These are phyloP conservation scores for Rutstroemia sp. DNA, from an alignment of 2,329 filamentous ascomycete species.

Conservation along the genomic window DNA sequence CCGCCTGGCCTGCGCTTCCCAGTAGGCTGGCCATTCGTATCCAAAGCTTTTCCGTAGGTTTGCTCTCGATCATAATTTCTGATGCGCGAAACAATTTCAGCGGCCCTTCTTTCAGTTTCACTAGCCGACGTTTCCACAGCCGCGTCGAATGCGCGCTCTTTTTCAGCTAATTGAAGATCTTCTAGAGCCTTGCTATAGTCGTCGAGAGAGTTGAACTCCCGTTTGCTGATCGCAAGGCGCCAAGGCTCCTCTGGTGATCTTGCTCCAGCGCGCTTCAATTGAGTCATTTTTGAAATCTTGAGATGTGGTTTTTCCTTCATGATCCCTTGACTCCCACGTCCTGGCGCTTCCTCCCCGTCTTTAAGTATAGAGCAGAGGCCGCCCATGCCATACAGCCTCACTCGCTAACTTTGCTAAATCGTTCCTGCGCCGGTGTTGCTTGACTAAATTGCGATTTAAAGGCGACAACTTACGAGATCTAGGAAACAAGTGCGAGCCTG, in stretches of 20 bases:
- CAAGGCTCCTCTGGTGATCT: constrained; percentile 13
- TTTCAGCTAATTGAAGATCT: constrained; percentile 21
- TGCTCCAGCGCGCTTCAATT: constrained; percentile 10
- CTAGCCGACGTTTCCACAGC: constrained; percentile 17
- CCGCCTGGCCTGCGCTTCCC: constrained; percentile 34
- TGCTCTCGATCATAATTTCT: constrained; percentile 24
- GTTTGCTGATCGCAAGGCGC: constrained; percentile 11
- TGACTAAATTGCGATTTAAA: neutral
- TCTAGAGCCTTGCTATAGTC: constrained; percentile 19
- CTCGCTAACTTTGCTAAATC: neutral
- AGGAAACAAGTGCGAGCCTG: neutral
- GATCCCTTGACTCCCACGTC: constrained; percentile 17
- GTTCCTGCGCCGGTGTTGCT: neutral
- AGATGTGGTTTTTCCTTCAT: constrained; percentile 10
- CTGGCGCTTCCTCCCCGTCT: constrained; percentile 23
- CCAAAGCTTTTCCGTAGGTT: constrained; percentile 19
- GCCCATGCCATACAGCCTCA: constrained; percentile 21
- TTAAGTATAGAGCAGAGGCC: constrained; percentile 24
- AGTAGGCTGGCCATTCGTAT: constrained; percentile 14
- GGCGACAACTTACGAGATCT: neutral
- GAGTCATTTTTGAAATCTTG: constrained; percentile 25
- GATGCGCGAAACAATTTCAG: constrained; percentile 24
- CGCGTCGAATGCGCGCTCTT: constrained; percentile 26
- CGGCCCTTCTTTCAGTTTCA: constrained; percentile 23
- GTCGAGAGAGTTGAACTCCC: constrained; percentile 15